A percentile compares a stretch with the other conserved stretches of the same genome.
These are phyloP conservation scores for Casuarina equisetifolia DNA, from an alignment of 306 rosid genomes.

Conservation along the genomic window DNA sequence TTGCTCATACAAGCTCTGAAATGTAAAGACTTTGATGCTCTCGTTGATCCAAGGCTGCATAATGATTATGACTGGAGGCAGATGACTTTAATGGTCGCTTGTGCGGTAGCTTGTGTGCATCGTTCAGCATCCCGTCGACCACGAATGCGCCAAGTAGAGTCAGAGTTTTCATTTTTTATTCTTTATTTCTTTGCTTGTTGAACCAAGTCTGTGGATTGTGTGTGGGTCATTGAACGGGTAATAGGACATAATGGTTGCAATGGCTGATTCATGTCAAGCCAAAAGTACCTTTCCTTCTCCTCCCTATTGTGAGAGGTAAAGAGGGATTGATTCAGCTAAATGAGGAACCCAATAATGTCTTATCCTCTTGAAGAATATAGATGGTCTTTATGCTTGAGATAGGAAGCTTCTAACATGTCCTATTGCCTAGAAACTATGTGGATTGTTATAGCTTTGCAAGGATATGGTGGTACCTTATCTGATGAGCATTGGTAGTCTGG, in stretches of 20 bases:
- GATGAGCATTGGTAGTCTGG: no score
- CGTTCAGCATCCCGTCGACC: conserved; percentile 95
- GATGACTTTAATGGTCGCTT: conserved; percentile 83
- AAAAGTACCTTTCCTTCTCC: no score
- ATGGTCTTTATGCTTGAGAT: not conserved
- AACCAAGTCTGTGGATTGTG: not conserved
- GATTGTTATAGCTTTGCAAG: conserved; percentile 28
- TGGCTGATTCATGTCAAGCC: no score
- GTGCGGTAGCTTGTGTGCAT: conserved; percentile 94
- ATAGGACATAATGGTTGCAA: no score
- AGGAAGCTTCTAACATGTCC: conserved; percentile 1
- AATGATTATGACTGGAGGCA: conserved; percentile 57
- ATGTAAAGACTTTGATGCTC: conserved; percentile 58
- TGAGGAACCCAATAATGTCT: not conserved
- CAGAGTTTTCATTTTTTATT: not conserved
- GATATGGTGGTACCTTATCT: no score
- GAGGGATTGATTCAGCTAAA: not conserved
- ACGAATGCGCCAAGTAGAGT: conserved; percentile 84
- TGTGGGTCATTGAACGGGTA: no score
- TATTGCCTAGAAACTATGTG: conserved; percentile 20
- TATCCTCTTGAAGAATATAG: not conserved
- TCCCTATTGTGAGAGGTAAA: no score
- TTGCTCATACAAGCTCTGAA: conserved; percentile 71
- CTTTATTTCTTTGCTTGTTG: not conserved
- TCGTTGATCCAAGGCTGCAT: conserved; percentile 74